Evolutionary conservation across 768 basidiomycete genomes (phyloP), one percentile per base, ranked within the genome.

Genomic region (Collybiopsis luxurians): DNA sequence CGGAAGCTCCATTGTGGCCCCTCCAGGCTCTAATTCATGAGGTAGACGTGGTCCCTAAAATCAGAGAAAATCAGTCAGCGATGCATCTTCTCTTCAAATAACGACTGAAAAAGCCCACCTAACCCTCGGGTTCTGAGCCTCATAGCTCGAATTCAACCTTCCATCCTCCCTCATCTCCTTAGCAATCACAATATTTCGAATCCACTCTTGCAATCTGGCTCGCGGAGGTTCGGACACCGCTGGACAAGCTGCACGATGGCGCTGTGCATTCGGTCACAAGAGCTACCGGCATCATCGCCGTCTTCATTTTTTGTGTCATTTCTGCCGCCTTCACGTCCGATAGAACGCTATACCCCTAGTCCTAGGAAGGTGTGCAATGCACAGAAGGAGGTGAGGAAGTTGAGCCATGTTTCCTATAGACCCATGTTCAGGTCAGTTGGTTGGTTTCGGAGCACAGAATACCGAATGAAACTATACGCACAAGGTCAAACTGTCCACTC

Each of bases 321-420:
- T 4, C 76, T 72, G 13, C 13, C 31, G 5, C n/a, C n/a, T n/a
- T 5, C 6, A n/a, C n/a, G n/a, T n/a, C n/a, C n/a, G n/a, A n/a
- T n/a, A 12, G 76, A 72, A 3, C 59, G 59, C 80, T 79, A 82
- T 1, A 79, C 63, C 13, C 72, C 75, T 27, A 63, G 59, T 11
- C 79, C 78, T 40, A 73, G 71, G 59, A 81, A 75, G 0, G 76
- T 73, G 61, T 78, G 69, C 12, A 82, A 74, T 15, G 74, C 71
- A 2, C 60, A 60, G 57, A 81, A 80, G 13, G 63, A 68, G 1
- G 76, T 69, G 0, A 82, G 64, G 13, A 78, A 65, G 31, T 69
- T 64, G 12, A 81, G 63, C 71, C 78, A 75, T 26, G 69, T 64
- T 12, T 74, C 70, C 75, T 78, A 48, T 9, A 27, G 13, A 38